These are phyloP conservation scores for Aphanomyces euteiches DNA, from an alignment of 352 stramenopile genomes.

Conservation along the genomic window DNA sequence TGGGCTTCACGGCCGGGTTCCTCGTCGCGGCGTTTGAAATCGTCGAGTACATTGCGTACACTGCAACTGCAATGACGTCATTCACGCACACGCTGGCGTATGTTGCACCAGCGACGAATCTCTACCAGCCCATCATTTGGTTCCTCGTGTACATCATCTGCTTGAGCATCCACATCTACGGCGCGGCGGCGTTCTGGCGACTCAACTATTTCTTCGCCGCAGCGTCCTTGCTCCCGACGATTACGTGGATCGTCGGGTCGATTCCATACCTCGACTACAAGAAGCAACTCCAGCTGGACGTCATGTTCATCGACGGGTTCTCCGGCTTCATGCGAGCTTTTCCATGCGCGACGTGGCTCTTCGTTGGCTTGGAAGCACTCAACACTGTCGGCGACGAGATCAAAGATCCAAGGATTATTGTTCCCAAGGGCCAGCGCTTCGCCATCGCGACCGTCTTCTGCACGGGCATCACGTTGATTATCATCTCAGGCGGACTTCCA, in stretches of 20 bases:
- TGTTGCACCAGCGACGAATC: slow-evolving; percentile 28
- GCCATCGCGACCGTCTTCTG: slow-evolving; percentile 38
- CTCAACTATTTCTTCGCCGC: slow-evolving; percentile 32
- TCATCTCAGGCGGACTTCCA: slow-evolving; percentile 40
- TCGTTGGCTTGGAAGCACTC: slow-evolving; percentile 1
- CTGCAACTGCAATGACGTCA: slow-evolving; percentile 3
- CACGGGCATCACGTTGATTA: slow-evolving; percentile 37
- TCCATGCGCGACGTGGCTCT: not conserved
- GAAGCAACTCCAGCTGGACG: slow-evolving; percentile 18
- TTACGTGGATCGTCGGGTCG: slow-evolving; percentile 35
- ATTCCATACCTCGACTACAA: slow-evolving; percentile 33
- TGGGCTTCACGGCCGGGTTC: slow-evolving; percentile 24
- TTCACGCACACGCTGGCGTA: slow-evolving; percentile 33
- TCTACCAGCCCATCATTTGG: slow-evolving; percentile 32
- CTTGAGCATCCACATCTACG: slow-evolving; percentile 35
- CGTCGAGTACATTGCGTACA: slow-evolving; percentile 27
- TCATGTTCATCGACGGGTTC: slow-evolving; percentile 28
- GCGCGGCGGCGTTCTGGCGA: slow-evolving; percentile 36
- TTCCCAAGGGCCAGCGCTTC: slow-evolving; percentile 30
- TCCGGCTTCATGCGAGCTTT: slow-evolving; percentile 17
- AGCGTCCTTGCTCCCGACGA: slow-evolving; percentile 26
- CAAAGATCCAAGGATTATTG: slow-evolving; percentile 22
- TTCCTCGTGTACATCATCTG: slow-evolving; percentile 34
- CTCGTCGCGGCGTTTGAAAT: slow-evolving; percentile 19
- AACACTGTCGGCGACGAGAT: slow-evolving; percentile 30